These are phyloP conservation scores for Dactylellina drechsleri DNA, from an alignment of 2,329 filamentous ascomycete species.

Conservation along the genomic window DNA sequence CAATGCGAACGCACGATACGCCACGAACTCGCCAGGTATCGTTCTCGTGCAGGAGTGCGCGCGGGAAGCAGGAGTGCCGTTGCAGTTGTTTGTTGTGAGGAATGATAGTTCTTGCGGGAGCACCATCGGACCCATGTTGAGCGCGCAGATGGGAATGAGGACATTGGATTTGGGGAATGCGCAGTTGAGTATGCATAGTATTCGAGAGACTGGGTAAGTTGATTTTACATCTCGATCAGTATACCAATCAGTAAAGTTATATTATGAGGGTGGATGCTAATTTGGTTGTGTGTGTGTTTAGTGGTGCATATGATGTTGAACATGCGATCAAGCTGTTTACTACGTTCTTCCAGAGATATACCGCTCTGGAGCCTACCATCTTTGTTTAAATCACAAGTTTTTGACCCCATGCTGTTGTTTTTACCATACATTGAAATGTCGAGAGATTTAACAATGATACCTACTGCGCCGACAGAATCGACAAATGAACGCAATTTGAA, in stretches of 20 bases:
- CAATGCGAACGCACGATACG: conserved; percentile 97
- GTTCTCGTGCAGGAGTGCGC: conserved; percentile 91
- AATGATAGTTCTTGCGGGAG: conserved; percentile 95
- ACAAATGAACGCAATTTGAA: no score
- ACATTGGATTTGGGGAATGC: conserved; percentile 94
- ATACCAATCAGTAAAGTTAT: no score
- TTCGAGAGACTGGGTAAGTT: conserved; percentile 77
- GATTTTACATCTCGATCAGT: no score
- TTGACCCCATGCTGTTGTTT: no score
- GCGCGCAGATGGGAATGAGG: conserved; percentile 82
- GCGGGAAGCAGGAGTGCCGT: conserved; percentile 75
- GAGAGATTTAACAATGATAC: no score
- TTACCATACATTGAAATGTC: no score
- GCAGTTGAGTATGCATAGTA: conserved; percentile 96
- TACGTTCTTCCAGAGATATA: conserved; percentile 85
- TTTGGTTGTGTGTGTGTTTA: conserved; percentile 5
- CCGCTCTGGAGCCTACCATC: conserved; percentile 82
- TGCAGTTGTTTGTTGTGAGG: conserved; percentile 94
- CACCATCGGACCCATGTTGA: conserved; percentile 97
- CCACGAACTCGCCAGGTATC: conserved; percentile 94
- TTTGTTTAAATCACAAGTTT: conserved; percentile 65
- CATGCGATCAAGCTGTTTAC: conserved; percentile 86
- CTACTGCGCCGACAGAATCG: no score
- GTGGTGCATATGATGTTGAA: conserved; percentile 85
- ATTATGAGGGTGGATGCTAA: not conserved